Conservation (phyloP, 202 grass and related monocot species). For the Hordeum pubiflorum region DNA sequence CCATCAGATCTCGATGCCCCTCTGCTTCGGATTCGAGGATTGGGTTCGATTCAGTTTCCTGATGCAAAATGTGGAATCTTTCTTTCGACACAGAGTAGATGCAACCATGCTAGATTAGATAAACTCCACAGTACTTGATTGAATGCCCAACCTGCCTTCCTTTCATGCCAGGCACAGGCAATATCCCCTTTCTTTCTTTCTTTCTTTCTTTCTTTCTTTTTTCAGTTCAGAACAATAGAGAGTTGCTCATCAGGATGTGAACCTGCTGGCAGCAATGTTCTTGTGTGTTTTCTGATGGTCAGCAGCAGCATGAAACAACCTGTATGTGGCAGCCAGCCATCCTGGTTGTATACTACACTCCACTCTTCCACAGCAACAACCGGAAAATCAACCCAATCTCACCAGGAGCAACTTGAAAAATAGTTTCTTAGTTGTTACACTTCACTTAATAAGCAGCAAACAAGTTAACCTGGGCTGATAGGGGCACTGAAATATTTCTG, state of each 20-base stretch:
- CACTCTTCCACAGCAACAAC: background rate
- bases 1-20: slow-evolving; percentile 8
- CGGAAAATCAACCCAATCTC: no score
- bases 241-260: background rate
- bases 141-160: background rate
- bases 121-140: background rate
- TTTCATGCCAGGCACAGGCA: background rate
- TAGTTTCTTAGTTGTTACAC: no score
- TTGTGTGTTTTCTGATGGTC: background rate
- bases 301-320: background rate
- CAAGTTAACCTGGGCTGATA: no score
- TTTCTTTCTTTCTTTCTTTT: background rate
- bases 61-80: background rate
- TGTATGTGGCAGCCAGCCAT: background rate
- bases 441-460: no score
- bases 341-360: background rate
- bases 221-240: background rate
- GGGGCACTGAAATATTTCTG: no score
- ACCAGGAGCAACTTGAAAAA: no score
- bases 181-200: background rate
- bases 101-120: background rate
- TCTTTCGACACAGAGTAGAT: background rate
- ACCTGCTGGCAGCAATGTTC: background rate
- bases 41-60: background rate
- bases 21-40: background rate